A percentile compares a stretch with the other conserved stretches of the same genome.
These are phyloP conservation scores for Vaccinium corymbosum DNA, from an alignment of 148 eudicot species.

Conservation along the genomic window DNA sequence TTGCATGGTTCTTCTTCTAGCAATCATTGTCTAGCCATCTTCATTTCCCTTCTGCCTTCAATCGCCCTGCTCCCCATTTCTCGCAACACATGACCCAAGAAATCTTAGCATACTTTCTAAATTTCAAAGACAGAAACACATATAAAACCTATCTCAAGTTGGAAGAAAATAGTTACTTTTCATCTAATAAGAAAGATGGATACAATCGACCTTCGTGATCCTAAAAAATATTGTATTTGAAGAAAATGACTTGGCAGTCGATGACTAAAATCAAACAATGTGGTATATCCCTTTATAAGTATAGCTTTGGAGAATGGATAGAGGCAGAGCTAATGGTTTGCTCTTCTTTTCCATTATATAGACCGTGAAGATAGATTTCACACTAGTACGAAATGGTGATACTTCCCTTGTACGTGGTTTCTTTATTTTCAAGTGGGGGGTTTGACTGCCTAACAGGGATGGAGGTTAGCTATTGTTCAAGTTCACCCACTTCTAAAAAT, in stretches of 20 bases:
- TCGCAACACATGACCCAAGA: too few relatives aligned
- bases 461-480: background rate
- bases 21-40: too few relatives aligned
- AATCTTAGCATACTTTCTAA: too few relatives aligned
- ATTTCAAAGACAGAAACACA: background rate
- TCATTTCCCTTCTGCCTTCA: too few relatives aligned
- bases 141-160: background rate
- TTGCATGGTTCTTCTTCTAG: too few relatives aligned
- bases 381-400: background rate
- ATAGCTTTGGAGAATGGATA: background rate
- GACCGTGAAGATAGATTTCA: background rate
- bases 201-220: too few relatives aligned
- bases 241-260: background rate
- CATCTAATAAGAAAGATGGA: background rate
- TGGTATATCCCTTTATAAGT: background rate
- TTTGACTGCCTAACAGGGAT: background rate
- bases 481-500: background rate
- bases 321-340: background rate
- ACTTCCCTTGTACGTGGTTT: background rate
- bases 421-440: background rate
- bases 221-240: too few relatives aligned
- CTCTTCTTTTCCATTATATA: too few relatives aligned
- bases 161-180: background rate
- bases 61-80: too few relatives aligned
- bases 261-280: background rate